These are phyloP conservation scores for Paramyrothecium roridum DNA, from an alignment of 2,329 filamentous ascomycete species.

Conservation along the genomic window DNA sequence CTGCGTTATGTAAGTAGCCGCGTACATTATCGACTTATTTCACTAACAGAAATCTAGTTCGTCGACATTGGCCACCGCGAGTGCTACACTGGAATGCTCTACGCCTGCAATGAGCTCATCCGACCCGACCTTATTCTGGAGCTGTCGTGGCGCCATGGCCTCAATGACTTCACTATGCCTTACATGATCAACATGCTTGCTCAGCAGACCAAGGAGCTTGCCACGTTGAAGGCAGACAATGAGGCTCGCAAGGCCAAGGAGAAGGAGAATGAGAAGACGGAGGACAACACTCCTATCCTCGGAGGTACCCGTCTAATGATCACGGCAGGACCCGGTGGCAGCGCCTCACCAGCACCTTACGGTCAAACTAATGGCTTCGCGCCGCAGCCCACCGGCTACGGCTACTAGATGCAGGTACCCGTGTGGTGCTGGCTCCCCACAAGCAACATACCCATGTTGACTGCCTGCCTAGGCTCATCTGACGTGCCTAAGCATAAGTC, in stretches of 20 bases:
- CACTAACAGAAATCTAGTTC: constrained; percentile 61
- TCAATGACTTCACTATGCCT: constrained; percentile 97
- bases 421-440: constrained; percentile 20
- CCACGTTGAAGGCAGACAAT: constrained; percentile 87
- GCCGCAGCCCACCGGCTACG: constrained; percentile 81
- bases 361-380: constrained; percentile 84
- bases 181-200: constrained; percentile 99
- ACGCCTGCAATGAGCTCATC: constrained; percentile 96
- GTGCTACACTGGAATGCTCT: constrained; percentile 99
- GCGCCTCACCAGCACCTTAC: constrained; percentile 62
- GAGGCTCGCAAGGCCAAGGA: constrained; percentile 86
- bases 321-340: constrained; percentile 74
- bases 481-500: constrained; percentile 4
- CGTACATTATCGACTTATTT: constrained; percentile 1
- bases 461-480: not conserved
- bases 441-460: not conserved
- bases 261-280: constrained; percentile 71
- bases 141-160: constrained; percentile 92
- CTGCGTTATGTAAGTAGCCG: constrained; percentile 83
- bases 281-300: constrained; percentile 91
- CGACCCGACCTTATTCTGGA: constrained; percentile 90
- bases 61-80: constrained; percentile 98
- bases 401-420: constrained; percentile 44
- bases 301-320: constrained; percentile 90
- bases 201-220: constrained; percentile 85